Evolutionary conservation across 148 eudicot genomes (phyloP).

Genomic region (Arbutus unedo): DNA sequence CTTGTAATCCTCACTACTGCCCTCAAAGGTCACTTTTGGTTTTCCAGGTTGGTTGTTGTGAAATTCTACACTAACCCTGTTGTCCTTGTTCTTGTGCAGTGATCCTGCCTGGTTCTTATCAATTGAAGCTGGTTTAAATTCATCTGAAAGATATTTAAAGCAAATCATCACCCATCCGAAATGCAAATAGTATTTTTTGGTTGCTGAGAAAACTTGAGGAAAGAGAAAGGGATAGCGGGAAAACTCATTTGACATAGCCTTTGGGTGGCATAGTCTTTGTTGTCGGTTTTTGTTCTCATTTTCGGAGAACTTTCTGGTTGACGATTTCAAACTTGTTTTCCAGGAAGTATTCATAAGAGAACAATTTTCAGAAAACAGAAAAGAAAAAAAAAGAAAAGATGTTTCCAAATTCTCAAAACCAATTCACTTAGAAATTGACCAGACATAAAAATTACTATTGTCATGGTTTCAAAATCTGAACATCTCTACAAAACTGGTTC

Average conservation of each 20-base stretch:
- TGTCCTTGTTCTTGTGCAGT: conserved; percentile 74
- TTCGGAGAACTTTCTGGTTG: background rate
- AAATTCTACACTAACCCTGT: conserved; percentile 74
- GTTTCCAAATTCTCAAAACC: background rate
- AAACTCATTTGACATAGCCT: background rate
- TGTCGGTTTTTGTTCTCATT: background rate
- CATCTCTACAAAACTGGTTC: background rate
- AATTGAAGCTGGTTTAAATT: conserved; percentile 90
- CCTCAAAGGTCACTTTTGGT: conserved; percentile 78
- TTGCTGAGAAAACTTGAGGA: background rate
- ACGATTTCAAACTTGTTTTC: background rate
- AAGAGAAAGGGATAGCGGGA: background rate
- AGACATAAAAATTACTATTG: background rate
- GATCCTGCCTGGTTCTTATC: conserved; percentile 80
- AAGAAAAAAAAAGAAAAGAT: background rate
- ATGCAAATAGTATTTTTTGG: background rate
- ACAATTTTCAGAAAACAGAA: background rate
- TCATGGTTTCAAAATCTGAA: background rate
- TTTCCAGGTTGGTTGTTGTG: conserved; percentile 74
- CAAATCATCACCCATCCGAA: background rate
- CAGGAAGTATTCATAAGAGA: background rate
- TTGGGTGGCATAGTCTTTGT: background rate
- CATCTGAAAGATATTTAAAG: conserved; percentile 47
- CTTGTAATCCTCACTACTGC: conserved; percentile 78
- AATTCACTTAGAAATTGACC: background rate